These are phyloP conservation scores for Carex kokanica DNA, from an alignment of 176 grass and related monocot species.

Conservation along the genomic window DNA sequence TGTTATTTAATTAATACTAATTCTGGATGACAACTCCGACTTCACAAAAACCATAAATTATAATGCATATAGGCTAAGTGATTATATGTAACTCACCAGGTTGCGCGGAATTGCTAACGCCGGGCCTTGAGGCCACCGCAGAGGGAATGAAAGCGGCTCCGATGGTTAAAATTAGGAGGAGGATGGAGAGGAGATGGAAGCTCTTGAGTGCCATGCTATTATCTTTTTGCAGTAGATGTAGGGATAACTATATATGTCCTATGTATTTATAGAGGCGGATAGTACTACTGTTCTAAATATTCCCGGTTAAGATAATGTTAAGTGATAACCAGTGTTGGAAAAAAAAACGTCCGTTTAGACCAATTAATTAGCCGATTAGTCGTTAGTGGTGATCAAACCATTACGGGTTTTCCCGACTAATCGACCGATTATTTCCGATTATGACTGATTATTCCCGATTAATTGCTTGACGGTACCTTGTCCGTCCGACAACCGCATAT, in stretches of 20 bases:
- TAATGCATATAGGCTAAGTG: background rate
- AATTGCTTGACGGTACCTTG: no score
- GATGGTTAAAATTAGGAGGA: background rate
- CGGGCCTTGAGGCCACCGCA: background rate
- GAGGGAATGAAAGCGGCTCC: background rate
- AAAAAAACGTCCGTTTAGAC: no score
- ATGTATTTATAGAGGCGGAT: background rate
- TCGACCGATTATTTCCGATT: no score
- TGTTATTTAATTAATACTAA: no score
- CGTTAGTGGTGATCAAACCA: no score
- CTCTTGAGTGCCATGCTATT: background rate
- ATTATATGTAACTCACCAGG: background rate
- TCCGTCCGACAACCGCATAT: no score
- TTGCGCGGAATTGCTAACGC: background rate
- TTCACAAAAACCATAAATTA: background rate
- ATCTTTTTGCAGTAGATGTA: background rate
- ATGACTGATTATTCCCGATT: no score
- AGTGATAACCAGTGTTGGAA: no score
- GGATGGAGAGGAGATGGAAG: background rate
- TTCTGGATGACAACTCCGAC: background rate
- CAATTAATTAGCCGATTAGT: no score
- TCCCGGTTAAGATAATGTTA: background rate
- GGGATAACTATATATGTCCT: background rate
- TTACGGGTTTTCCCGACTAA: no score
- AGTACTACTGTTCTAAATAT: background rate